Evolutionary conservation across 2,329 filamentous ascomycete genomes (phyloP), one percentile per base, ranked within the genome.

Genomic region (Alternaria arbusti): DNA sequence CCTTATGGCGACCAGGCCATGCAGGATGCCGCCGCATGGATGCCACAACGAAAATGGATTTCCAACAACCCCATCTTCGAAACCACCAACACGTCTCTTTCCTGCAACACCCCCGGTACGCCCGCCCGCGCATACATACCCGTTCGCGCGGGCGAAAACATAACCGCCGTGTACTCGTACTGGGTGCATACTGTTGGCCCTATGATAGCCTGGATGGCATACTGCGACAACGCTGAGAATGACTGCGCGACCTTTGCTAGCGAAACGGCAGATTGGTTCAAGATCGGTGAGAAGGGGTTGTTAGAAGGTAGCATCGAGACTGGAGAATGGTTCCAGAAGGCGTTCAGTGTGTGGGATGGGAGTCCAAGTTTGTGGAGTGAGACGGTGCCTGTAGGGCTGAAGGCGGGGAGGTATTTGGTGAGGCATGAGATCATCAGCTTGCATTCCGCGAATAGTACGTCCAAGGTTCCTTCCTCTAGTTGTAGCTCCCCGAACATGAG

Each of bases 181-280:
- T 77, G 74, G 74, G 65, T 75, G 10, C 74, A 77, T 51, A 77
- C 73, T 10, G 70, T 77, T 22, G 74, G 74, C 0, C 74, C 74
- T 0, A 76, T 77, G 73, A 67, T 76, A 28, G 69, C 64, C 4
- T 76, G 74, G 74, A 65, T 77, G 51, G 62, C 74, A 10, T 64
- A 66, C 67, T 77, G 74, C 67, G 22, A 61, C 32, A 61, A 62
- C 49, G 51, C 25, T 1, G 30, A 40, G 20, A 70, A 69, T 54
- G 65, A 71, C 59, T 76, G 74, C 59, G 8, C 7, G 5, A 68
- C 63, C 2, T 67, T 70, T 54, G 59, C 72, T 57, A 47, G 67
- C 7, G 57, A 57, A 0, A 62, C 45, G 3, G 67, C 63, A 5
- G 44, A 57, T 4, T 77, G 74, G 74, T 77, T 77, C 63, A 77